Base-by-base conservation (phyloP, 2,329 filamentous ascomycete genomes). In the Colletotrichum coccodes region DNA sequence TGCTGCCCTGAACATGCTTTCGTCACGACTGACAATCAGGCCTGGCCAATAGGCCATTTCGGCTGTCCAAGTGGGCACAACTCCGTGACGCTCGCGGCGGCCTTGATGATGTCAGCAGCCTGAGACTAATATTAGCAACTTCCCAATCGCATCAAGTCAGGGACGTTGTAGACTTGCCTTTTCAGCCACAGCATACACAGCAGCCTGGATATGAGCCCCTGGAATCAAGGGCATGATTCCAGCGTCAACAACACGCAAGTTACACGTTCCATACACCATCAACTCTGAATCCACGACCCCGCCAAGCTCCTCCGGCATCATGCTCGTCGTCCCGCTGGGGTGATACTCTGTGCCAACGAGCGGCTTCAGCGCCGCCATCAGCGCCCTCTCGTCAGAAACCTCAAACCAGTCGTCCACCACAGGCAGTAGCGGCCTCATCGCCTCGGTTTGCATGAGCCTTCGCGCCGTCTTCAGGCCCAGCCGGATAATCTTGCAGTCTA, bases 151-250 rank as follows among this genome's bases (percentile, higher is more conserved):
- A 2, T 21, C 11, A 52, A 1, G 7, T 4, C 3, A 2, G 6
- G 14, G 5, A n/a, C 30, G 11, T n/a, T 21, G 11, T 16, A 0
- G 6, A 61, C 75, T 62, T 72, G 80, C 82, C 81, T 83, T 85
- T 74, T 88, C 87, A 14, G 79, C 85, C 69, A 87, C 78, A 74
- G 84, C 85, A 67, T 88, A 88, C 1, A 87, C 83, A 0, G 82
- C 81, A 30, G 84, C 85, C 72, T 87, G 85, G n/a, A 86, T 84
- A 18, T 85, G 80, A 0, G 71, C 83, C 77, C 75, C 84, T 76
- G 63, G 83, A 75, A 77, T 82, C 79, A 85, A 77, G 2, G 85
- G 85, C 44, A 87, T 81, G n/a, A 86, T 74, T 6, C 82, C 84
- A 0, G 84, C 84, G 73, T 88, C 85, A 3, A 82, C 81, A 6